Conservation (phyloP, 257 asterid genomes). For the Solanum chilense region DNA sequence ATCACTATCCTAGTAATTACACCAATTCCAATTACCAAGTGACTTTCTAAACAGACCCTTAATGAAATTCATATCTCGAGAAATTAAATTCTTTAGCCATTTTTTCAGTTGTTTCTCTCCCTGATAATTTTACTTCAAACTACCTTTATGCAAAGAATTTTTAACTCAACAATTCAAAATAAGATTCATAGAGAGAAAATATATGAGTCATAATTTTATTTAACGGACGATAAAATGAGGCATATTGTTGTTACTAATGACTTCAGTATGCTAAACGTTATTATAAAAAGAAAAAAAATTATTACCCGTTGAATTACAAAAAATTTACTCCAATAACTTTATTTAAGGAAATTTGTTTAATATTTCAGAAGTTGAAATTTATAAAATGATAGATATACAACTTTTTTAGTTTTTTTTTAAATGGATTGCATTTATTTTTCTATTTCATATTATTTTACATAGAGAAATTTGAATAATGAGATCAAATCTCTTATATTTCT, state of each 20-base stretch:
- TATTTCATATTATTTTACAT: neutral
- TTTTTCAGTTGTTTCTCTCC: too few relatives aligned
- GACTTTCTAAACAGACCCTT: too few relatives aligned
- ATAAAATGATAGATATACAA: neutral
- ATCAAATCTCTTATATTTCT: neutral
- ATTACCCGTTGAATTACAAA: too few relatives aligned
- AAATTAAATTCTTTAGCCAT: too few relatives aligned
- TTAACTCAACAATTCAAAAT: neutral
- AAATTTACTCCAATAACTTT: neutral
- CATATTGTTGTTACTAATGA: neutral
- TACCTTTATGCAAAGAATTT: neutral
- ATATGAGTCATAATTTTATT: neutral
- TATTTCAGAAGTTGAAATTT: neutral
- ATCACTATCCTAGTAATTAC: too few relatives aligned
- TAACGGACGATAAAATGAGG: neutral
- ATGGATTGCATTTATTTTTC: neutral
- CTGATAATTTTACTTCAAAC: neutral
- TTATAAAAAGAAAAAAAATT: too few relatives aligned
- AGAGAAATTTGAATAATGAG: too few relatives aligned
- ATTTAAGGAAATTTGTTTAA: too few relatives aligned
- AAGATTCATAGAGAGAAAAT: too few relatives aligned
- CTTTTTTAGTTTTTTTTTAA: neutral
- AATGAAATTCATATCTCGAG: neutral
- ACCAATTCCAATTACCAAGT: too few relatives aligned
- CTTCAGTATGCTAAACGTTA: neutral